These are phyloP conservation scores for Debaryomyces sp. DNA, from an alignment of 1,139 yeast species.

Conservation along the genomic window DNA sequence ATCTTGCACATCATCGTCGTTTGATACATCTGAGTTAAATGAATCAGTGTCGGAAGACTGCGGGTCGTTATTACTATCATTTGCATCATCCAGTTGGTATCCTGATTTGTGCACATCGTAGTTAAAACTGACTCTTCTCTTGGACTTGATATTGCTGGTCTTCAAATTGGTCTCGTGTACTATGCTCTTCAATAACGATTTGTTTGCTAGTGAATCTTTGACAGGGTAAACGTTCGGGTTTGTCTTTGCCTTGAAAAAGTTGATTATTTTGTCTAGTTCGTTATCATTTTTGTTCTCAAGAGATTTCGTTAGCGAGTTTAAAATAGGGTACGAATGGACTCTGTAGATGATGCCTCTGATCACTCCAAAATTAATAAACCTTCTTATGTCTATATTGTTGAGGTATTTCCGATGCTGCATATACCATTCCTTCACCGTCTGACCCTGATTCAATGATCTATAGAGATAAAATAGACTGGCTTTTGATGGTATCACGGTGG, in stretches of 20 bases:
- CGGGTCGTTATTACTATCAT: slow-evolving; percentile 5
- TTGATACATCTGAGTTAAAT: neutral
- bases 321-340: slow-evolving; percentile 74
- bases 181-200: slow-evolving; percentile 25
- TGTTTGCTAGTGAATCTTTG: neutral
- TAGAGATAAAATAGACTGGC: slow-evolving; percentile 74
- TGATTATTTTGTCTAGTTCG: slow-evolving; percentile 32
- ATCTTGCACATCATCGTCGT: neutral
- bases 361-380: slow-evolving; percentile 87
- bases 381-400: slow-evolving; percentile 70
- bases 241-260: slow-evolving; percentile 19
- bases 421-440: slow-evolving; percentile 81
- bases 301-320: slow-evolving; percentile 39
- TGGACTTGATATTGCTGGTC: slow-evolving; percentile 21
- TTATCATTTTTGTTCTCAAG: slow-evolving; percentile 34
- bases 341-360: slow-evolving; percentile 81
- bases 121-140: slow-evolving; percentile 40
- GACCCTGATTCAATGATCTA: slow-evolving; percentile 77
- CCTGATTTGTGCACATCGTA: slow-evolving; percentile 19
- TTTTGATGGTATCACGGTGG: slow-evolving; percentile 57
- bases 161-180: slow-evolving; percentile 34
- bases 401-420: slow-evolving; percentile 59
- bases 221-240: slow-evolving; percentile 6
- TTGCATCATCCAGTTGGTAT: slow-evolving; percentile 7
- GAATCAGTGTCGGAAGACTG: slow-evolving; percentile 4